A percentile compares a stretch with the other conserved stretches of the same genome.
phyloP scores from a whole-genome alignment of 805 yeast species.

The Wickerhamomyces rabaulensis region DNA sequence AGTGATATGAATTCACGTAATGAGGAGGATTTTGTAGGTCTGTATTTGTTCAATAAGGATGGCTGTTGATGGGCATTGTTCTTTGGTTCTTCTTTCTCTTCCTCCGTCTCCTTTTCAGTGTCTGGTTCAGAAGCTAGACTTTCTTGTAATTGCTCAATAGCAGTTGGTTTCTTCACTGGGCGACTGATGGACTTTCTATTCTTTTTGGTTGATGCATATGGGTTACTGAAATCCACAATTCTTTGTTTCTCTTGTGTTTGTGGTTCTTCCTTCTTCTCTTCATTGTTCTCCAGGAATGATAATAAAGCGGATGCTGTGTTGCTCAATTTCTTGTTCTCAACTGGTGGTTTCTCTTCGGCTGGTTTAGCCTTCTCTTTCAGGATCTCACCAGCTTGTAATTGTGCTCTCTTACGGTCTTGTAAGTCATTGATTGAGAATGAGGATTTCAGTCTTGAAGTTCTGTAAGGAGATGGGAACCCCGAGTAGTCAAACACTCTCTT shows the following conservation, averaged over 20 bases:
- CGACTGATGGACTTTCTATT: conserved; percentile 6
- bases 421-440: conserved; percentile 8
- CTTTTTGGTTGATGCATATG: conserved; percentile 29
- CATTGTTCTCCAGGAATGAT: conserved; percentile 35
- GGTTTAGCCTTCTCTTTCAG: not conserved
- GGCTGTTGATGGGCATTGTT: not conserved
- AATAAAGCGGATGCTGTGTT: conserved; percentile 45
- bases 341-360: conserved; percentile 1
- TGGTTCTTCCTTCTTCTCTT: conserved; percentile 7
- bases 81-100: not conserved
- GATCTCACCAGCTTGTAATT: not conserved
- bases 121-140: conserved; percentile 6
- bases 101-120: conserved; percentile 2
- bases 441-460: conserved; percentile 25
- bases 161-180: conserved; percentile 10
- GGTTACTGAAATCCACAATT: conserved; percentile 31
- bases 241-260: conserved; percentile 3
- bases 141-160: conserved; percentile 20
- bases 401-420: conserved; percentile 2
- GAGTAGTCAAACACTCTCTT: conserved; percentile 33
- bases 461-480: conserved; percentile 34
- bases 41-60: not conserved
- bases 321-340: conserved; percentile 30
- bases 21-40: conserved; percentile 29
- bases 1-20: conserved; percentile 28